Conservation (phyloP, 768 basidiomycete genomes). For the Nidularia pulvinata region DNA sequence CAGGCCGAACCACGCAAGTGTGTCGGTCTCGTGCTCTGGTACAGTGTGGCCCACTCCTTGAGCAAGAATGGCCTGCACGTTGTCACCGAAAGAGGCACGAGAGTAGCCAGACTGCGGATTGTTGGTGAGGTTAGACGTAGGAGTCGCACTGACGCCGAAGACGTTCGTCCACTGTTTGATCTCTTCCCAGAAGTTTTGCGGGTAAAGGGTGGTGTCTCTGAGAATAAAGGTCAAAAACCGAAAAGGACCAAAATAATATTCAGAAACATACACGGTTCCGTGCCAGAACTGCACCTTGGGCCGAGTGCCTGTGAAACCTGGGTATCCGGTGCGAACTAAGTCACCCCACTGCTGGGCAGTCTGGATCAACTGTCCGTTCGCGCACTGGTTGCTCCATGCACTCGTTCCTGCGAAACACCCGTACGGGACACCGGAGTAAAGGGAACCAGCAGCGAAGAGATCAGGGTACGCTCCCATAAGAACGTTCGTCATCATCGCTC, state of each 20-base stretch:
- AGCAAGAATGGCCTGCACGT: slow-evolving; percentile 46
- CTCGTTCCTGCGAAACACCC: slow-evolving; percentile 52
- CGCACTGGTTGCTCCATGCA: slow-evolving; percentile 47
- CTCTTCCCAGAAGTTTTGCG: slow-evolving; percentile 50
- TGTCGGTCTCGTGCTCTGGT: slow-evolving; percentile 45
- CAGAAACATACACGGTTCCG: slow-evolving; percentile 38
- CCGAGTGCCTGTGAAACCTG: slow-evolving; percentile 48
- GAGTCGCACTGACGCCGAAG: slow-evolving; percentile 41
- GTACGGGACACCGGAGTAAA: slow-evolving; percentile 45
- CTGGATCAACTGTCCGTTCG: slow-evolving; percentile 37
- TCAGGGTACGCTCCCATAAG: slow-evolving; percentile 54
- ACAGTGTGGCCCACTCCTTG: slow-evolving; percentile 52
- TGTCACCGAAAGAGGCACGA: slow-evolving; percentile 45
- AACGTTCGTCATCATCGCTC: slow-evolving; percentile 64
- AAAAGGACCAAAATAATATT: slow-evolving; percentile 4
- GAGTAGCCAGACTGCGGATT: slow-evolving; percentile 45
- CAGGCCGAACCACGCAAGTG: slow-evolving; percentile 50
- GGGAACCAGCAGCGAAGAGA: slow-evolving; percentile 41
- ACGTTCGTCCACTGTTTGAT: slow-evolving; percentile 61
- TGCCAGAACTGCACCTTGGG: slow-evolving; percentile 59
- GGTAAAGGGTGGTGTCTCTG: slow-evolving; percentile 50
- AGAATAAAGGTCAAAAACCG: neutral
- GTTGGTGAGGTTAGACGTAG: slow-evolving; percentile 31
- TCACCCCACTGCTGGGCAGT: slow-evolving; percentile 51
- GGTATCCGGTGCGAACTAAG: slow-evolving; percentile 42